These are phyloP conservation scores for Beauveria bassiana DNA, from an alignment of 2,329 filamentous ascomycete genomes.

Conservation along the genomic window DNA sequence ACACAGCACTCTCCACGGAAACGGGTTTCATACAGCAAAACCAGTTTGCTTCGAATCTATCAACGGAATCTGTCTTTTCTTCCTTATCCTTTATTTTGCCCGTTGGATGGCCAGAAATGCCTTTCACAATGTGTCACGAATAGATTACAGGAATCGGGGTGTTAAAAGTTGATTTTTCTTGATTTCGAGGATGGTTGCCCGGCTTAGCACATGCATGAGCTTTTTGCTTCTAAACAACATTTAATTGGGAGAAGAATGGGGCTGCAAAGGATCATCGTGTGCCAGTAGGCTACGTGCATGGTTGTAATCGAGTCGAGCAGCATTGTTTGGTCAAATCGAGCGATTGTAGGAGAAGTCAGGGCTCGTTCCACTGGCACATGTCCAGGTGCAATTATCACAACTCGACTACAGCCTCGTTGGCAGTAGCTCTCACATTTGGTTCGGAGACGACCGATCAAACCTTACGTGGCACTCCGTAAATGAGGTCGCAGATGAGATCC, in stretches of 20 bases:
- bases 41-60: slow-evolving; percentile 7
- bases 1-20: slow-evolving; percentile 8
- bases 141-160: slow-evolving; percentile 4
- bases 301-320: background rate
- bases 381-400: background rate
- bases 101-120: slow-evolving; percentile 6
- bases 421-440: background rate
- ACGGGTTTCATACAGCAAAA: slow-evolving; percentile 1
- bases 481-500: slow-evolving; percentile 3
- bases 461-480: background rate
- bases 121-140: slow-evolving; percentile 2
- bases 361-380: background rate
- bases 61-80: background rate
- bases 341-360: background rate
- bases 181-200: background rate
- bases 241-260: background rate
- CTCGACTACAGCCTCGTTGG: background rate
- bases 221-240: background rate
- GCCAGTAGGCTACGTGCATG: background rate
- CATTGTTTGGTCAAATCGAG: background rate
- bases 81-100: background rate
- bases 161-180: background rate
- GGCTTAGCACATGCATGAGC: background rate
- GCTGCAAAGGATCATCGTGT: background rate
- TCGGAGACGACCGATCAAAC: background rate